Evolutionary conservation across 2,329 filamentous ascomycete genomes (phyloP).

Genomic region (Talaromyces marneffei): DNA sequence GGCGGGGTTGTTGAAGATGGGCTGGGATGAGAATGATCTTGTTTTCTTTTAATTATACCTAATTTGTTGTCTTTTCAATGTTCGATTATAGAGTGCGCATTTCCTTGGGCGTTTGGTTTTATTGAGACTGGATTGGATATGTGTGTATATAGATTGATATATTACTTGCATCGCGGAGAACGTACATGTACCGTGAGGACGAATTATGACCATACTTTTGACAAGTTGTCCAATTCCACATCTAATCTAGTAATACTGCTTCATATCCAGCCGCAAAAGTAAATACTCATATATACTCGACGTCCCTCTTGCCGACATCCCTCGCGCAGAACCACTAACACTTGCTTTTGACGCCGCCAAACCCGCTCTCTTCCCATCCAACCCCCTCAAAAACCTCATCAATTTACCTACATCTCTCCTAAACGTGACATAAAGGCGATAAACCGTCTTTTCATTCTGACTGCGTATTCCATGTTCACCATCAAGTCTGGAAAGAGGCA

Average conservation of each 20-base stretch:
- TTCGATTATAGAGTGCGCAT: not conserved
- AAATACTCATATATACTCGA: conserved; percentile 62
- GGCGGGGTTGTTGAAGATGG: conserved; percentile 52
- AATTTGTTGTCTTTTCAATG: not conserved
- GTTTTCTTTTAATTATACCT: conserved; percentile 61
- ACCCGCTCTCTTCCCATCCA: conserved; percentile 52
- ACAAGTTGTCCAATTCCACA: not conserved
- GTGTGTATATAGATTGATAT: conserved; percentile 3
- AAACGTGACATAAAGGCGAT: conserved; percentile 58
- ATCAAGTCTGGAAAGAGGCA: conserved; percentile 36
- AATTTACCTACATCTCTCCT: conserved; percentile 69
- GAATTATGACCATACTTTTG: not conserved
- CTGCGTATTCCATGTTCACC: conserved; percentile 37
- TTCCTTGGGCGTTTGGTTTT: conserved; percentile 3
- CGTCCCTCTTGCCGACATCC: conserved; percentile 5
- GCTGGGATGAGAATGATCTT: conserved; percentile 67
- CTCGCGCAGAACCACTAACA: not conserved
- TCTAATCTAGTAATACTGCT: conserved; percentile 52
- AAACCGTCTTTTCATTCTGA: conserved; percentile 36
- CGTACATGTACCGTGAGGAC: not conserved
- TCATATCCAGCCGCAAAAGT: conserved; percentile 65
- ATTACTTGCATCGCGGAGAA: not conserved
- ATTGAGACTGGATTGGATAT: not conserved
- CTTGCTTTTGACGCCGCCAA: conserved; percentile 25
- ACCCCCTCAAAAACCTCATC: conserved; percentile 61